These are phyloP conservation scores for Coemansia javaensis DNA, from an alignment of 192 early-diverging fungal genomes.

Conservation along the genomic window DNA sequence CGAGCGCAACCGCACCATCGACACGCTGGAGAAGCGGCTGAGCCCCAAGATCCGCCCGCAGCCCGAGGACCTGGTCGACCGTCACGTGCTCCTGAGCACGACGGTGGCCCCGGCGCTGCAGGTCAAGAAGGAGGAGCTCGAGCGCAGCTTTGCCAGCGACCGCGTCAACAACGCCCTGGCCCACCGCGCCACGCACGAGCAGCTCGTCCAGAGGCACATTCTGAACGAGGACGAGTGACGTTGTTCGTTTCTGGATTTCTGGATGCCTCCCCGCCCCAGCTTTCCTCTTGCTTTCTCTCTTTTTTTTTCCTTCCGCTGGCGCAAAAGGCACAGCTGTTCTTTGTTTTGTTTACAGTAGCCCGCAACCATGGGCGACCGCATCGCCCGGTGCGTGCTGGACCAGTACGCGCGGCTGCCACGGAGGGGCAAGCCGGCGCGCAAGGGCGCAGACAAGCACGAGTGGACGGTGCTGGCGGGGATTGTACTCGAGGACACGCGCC, in stretches of 20 bases:
- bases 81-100: conserved; percentile 56
- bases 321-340: no score
- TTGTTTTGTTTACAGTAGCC: no score
- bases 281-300: no score
- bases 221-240: conserved; percentile 16
- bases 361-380: conserved; percentile 25
- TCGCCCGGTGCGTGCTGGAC: conserved; percentile 53
- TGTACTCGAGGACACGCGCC: conserved; percentile 34
- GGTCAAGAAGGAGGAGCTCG: conserved; percentile 13
- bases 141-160: conserved; percentile 19
- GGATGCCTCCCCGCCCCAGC: no score
- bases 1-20: no score
- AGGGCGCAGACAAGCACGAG: conserved; percentile 50
- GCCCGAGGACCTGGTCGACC: conserved; percentile 53
- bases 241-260: neutral
- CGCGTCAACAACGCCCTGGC: conserved; percentile 55
- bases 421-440: conserved; percentile 64
- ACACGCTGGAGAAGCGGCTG: no score
- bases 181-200: conserved; percentile 47
- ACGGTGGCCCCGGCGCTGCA: conserved; percentile 35
- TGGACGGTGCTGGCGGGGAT: conserved; percentile 88
- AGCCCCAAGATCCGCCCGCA: no score
- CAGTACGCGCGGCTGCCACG: conserved; percentile 62
- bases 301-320: no score
- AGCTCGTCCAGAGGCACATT: conserved; percentile 64